Conservation (phyloP, 2,329 filamentous ascomycete species). For the Fusarium caatingaense region DNA sequence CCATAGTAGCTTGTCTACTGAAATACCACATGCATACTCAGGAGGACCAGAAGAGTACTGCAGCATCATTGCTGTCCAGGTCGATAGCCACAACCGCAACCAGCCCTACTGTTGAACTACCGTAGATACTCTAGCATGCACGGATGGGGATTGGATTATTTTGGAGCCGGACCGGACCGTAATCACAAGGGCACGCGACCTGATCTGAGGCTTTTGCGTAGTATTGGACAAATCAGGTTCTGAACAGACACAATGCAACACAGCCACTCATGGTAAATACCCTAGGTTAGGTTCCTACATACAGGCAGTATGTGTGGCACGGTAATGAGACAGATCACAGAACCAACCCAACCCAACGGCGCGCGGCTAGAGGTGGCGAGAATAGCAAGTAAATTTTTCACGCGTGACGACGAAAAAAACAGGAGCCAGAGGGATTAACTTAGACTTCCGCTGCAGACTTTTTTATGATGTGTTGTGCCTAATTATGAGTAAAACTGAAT, state of each 20-base stretch:
- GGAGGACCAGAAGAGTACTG: neutral
- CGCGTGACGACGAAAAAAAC: constrained; percentile 5
- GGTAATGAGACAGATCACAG: neutral
- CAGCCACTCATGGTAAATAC: neutral
- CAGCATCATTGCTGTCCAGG: neutral
- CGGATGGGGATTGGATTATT: constrained; percentile 11
- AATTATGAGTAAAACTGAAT: neutral
- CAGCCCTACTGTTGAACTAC: neutral
- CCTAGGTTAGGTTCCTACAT: neutral
- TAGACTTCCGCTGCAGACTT: constrained; percentile 33
- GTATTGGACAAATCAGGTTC: constrained; percentile 20
- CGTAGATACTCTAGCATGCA: constrained; percentile 1
- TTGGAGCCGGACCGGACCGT: constrained; percentile 34
- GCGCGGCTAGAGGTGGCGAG: constrained; percentile 32
- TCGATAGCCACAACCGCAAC: constrained; percentile 18
- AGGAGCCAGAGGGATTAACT: constrained; percentile 1
- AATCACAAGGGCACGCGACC: constrained; percentile 31
- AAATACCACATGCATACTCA: neutral
- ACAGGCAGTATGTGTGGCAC: constrained; percentile 16
- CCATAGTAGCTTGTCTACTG: neutral
- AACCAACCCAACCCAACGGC: neutral
- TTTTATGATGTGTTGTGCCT: neutral
- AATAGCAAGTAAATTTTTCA: constrained; percentile 18
- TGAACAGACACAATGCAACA: constrained; percentile 16
- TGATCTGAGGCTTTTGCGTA: constrained; percentile 10